A percentile compares a stretch with the other conserved stretches of the same genome.
Conservation (phyloP, 371 early-diverging fungal genomes). For the Mortierella sp. region DNA sequence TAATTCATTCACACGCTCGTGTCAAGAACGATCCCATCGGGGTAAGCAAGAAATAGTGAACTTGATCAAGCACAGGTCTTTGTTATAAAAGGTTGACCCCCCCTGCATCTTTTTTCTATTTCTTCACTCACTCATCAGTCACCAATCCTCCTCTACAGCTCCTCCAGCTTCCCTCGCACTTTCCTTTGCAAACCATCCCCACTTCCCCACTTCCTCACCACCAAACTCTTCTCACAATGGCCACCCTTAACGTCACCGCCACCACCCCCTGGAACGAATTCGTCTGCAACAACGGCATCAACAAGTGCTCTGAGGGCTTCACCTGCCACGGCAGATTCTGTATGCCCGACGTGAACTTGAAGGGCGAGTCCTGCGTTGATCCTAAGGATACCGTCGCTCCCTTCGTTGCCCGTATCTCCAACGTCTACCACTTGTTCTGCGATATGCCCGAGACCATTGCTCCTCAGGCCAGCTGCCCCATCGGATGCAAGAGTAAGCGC, state of each 20-base stretch:
- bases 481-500: constrained; percentile 56
- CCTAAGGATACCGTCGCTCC: constrained; percentile 40
- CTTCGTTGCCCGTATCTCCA: constrained; percentile 55
- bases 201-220: not conserved
- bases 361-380: constrained; percentile 42
- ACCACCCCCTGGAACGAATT: constrained; percentile 45
- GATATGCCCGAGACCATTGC: constrained; percentile 39
- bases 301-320: constrained; percentile 21
- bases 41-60: too few relatives aligned
- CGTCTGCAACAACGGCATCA: constrained; percentile 30
- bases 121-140: constrained; percentile 16
- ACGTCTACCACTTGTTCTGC: constrained; percentile 48
- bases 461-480: constrained; percentile 46
- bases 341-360: constrained; percentile 28
- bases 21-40: not conserved
- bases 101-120: not conserved
- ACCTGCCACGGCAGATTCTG: constrained; percentile 51
- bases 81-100: constrained; percentile 23
- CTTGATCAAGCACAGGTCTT: not conserved
- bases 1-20: not conserved
- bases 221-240: constrained; percentile 24
- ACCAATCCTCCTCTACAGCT: constrained; percentile 2
- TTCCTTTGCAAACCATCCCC: not conserved
- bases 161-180: not conserved
- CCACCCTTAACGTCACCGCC: constrained; percentile 27